Evolutionary conservation across 306 rosid species (phyloP), one percentile per base, ranked within the genome.

Genomic region (Herpetospermum pedunculosum): DNA sequence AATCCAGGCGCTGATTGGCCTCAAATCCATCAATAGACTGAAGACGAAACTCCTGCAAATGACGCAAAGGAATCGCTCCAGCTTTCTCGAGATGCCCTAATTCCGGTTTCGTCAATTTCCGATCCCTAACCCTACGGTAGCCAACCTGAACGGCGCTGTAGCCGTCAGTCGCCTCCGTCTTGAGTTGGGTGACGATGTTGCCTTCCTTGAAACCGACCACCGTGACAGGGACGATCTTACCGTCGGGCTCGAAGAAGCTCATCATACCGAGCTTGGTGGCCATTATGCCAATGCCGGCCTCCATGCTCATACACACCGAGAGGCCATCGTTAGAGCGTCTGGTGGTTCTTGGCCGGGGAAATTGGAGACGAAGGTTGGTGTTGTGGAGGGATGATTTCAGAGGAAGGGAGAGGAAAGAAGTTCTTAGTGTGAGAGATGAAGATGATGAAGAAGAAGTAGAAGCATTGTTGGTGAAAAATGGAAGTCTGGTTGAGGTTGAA

Each of bases 181-280:
- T 94, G 13, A 91, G 70, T 77, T 94, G 98, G 2, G 97, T 94
- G 12, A 94, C 95, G 16, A 94, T 85, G 80, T 94, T 94, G 1
- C 98, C 98, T 79, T 94, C 97, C 80, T 86, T 94, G 83, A 94
- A 91, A 30, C 97, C 98, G 19, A 94, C 95, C 5, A 94, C 90
- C 0, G 98, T 94, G 40, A 94, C 97, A 0, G 98, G 97, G 34
- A 94, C 92, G 9, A 94, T 97, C 80, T 77, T 82, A 2, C 98
- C 98, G 40, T 55, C 25, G 0, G 85, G 60, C 72, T 94, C 82
- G 77, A 94, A 94, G 80, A 57, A 91, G 79, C 87, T 87, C 97
- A 94, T 94, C 98, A 94, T 94, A 21, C 98, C 98, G 25, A 94
- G 84, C 76, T 94, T 94, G 57, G 98, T 91, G 19, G 78, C 98